Conservation (phyloP, 2,329 filamentous ascomycete genomes). For the Aspergillus sp. region DNA sequence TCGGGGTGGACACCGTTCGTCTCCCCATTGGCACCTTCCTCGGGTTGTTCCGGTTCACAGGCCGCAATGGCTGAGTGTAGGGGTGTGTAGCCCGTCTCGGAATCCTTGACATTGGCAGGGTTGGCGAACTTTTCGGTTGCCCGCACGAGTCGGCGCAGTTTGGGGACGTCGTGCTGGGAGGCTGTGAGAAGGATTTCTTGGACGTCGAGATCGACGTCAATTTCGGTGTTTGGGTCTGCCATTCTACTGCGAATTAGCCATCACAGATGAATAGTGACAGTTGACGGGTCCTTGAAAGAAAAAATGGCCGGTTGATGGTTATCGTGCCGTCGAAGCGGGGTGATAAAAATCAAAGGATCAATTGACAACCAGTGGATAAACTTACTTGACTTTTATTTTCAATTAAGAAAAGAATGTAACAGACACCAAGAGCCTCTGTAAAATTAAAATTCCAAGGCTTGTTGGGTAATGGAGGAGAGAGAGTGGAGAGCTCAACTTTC, state of each 20-base stretch:
- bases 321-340: no score
- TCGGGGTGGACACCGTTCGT: conserved; percentile 19
- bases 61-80: conserved; percentile 86
- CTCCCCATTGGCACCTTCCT: conserved; percentile 16
- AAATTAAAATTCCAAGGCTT: no score
- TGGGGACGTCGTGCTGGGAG: conserved; percentile 61
- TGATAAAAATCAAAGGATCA: no score
- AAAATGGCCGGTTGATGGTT: no score
- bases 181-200: conserved; percentile 64
- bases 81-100: conserved; percentile 78
- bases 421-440: no score
- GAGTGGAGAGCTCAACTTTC: no score
- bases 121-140: conserved; percentile 42
- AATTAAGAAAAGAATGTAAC: no score
- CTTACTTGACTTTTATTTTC: no score
- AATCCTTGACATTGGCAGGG: conserved; percentile 73
- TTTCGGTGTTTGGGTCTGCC: conserved; percentile 1
- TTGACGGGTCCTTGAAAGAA: no score
- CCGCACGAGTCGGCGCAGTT: conserved; percentile 65
- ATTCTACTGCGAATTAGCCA: background rate
- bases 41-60: conserved; percentile 46
- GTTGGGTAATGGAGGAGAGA: no score
- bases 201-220: conserved; percentile 35
- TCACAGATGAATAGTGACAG: no score
- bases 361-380: no score